Evolutionary conservation across 441 rosid species (phyloP).

Genomic region (Bocquillonia castaneifolia): DNA sequence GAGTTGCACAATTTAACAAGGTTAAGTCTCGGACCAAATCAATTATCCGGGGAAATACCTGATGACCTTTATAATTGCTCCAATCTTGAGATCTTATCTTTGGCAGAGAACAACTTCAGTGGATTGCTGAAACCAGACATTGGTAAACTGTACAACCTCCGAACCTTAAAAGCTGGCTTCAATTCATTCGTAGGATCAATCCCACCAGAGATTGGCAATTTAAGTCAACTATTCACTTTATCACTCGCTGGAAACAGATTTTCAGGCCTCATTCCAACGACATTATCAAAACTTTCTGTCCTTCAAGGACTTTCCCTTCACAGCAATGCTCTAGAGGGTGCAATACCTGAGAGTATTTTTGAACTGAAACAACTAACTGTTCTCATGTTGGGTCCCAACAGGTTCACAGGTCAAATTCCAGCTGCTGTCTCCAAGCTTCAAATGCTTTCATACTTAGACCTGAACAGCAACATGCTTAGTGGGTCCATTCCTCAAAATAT

Average conservation of each 20-base stretch:
- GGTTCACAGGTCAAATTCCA: conserved; percentile 52
- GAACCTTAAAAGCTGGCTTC: conserved; percentile 24
- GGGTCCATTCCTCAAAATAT: conserved; percentile 70
- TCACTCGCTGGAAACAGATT: conserved; percentile 46
- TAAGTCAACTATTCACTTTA: conserved; percentile 41
- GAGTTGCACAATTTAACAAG: conserved; percentile 43
- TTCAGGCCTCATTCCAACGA: conserved; percentile 53
- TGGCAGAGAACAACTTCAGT: conserved; percentile 47
- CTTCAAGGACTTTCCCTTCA: conserved; percentile 60
- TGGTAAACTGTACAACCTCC: conserved; percentile 52
- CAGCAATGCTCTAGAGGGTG: conserved; percentile 49
- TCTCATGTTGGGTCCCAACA: conserved; percentile 52
- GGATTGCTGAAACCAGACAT: conserved; percentile 55
- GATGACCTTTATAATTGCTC: conserved; percentile 72
- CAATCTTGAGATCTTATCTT: conserved; percentile 27
- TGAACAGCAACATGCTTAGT: conserved; percentile 53
- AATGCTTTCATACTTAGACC: conserved; percentile 46
- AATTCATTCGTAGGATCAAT: conserved; percentile 59
- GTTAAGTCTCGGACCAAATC: conserved; percentile 41
- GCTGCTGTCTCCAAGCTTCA: conserved; percentile 47
- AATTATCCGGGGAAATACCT: conserved; percentile 62
- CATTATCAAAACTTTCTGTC: conserved; percentile 51
- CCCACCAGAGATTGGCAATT: conserved; percentile 61
- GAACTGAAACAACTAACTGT: conserved; percentile 47
- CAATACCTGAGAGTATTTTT: conserved; percentile 49